Conservation (phyloP, 2,329 filamentous ascomycete genomes). For the Ophiostoma fasciatum region DNA sequence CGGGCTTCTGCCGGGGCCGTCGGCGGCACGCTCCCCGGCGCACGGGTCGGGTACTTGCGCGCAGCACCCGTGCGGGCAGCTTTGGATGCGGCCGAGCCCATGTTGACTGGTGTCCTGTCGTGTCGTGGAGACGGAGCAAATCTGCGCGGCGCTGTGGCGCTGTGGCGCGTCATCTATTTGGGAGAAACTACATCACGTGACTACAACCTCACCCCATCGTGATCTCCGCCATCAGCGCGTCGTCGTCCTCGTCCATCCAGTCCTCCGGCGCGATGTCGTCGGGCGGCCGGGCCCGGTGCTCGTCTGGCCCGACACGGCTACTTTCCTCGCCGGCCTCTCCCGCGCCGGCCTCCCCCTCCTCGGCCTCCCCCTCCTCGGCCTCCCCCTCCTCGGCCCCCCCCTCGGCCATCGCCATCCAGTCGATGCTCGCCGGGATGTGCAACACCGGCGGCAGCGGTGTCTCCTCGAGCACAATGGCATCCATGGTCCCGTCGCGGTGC, state of each 20-base stretch:
- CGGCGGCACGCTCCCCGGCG: constrained; percentile 15
- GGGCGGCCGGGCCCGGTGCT: no score
- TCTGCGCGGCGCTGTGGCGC: no score
- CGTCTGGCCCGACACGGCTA: no score
- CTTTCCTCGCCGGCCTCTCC: no score
- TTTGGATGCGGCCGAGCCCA: constrained; percentile 34
- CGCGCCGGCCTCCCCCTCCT: no score
- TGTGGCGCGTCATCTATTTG: no score
- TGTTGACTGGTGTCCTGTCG: constrained; percentile 9
- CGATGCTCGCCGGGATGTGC: constrained; percentile 2
- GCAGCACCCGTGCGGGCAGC: constrained; percentile 21
- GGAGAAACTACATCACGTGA: no score
- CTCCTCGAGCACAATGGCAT: not conserved
- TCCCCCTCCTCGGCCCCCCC: not conserved
- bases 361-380: not conserved
- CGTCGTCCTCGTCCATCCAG: no score
- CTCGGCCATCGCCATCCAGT: not conserved
- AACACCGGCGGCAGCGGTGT: constrained; percentile 5
- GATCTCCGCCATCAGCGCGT: no score
- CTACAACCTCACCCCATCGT: no score
- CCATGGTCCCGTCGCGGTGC: not conserved
- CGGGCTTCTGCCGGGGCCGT: not conserved
- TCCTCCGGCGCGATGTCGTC: no score
- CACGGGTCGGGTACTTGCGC: constrained; percentile 30
- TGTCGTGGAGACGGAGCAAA: not conserved